A percentile compares a stretch with the other conserved stretches of the same genome.
Conservation (phyloP, 768 basidiomycete genomes). For the Mycena crocata region DNA sequence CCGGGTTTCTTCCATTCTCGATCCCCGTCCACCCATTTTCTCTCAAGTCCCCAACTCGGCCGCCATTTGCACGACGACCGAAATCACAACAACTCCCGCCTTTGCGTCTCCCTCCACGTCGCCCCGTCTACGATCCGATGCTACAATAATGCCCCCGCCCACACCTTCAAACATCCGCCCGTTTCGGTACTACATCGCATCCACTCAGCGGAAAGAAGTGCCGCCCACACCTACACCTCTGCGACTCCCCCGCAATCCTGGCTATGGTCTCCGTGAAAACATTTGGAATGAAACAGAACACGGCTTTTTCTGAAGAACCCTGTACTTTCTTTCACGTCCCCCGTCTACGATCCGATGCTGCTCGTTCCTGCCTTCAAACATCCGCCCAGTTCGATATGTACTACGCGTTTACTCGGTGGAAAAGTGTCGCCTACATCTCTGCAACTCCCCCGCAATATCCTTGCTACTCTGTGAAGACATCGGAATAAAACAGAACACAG, state of each 20-base stretch:
- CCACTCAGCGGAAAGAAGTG: background rate
- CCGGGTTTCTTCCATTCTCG: constrained; percentile 12
- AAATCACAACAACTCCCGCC: background rate
- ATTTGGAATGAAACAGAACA: background rate
- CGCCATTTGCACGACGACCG: background rate
- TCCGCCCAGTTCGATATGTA: no score
- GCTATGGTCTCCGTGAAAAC: background rate
- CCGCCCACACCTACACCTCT: background rate
- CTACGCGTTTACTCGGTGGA: no score
- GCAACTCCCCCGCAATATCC: no score
- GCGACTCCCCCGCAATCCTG: background rate
- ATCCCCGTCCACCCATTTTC: constrained; percentile 1
- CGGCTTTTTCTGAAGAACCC: constrained; percentile 1
- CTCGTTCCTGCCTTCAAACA: no score
- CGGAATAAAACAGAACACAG: no score
- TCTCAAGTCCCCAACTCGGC: constrained; percentile 1
- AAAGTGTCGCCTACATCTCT: no score
- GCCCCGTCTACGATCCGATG: background rate
- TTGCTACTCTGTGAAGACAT: no score
- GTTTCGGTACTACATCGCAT: background rate
- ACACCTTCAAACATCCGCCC: background rate
- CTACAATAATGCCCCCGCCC: background rate
- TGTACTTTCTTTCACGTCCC: no score
- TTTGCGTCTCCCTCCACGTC: background rate
- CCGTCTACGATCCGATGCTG: no score